Evolutionary conservation across 106 monocot species (phyloP).

Genomic region (Posidonia australis): DNA sequence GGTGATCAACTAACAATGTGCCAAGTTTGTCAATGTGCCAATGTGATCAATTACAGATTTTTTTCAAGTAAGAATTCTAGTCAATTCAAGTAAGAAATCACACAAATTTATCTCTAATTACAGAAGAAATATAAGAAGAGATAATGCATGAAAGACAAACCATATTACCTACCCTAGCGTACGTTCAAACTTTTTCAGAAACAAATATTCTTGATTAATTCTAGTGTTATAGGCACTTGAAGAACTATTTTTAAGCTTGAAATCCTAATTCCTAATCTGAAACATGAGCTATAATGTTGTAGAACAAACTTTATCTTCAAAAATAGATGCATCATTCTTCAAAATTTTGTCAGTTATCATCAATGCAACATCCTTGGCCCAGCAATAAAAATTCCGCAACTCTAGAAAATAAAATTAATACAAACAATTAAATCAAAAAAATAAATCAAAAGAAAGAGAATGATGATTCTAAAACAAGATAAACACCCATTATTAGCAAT

Average conservation of each 20-base stretch:
- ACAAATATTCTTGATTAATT: no score
- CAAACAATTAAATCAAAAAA: background rate
- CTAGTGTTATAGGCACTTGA: no score
- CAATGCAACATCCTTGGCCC: constrained; percentile 78
- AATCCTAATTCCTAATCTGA: constrained; percentile 91
- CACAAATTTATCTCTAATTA: no score
- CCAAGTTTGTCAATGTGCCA: no score
- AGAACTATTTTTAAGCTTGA: constrained; percentile 22
- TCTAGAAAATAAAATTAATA: no score
- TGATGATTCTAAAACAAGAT: no score
- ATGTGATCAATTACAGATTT: no score
- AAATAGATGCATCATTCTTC: constrained; percentile 17
- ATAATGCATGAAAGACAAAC: constrained; percentile 7
- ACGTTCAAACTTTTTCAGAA: no score
- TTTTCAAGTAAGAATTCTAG: no score
- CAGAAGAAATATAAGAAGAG: background rate
- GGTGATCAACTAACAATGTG: no score
- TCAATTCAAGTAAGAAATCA: no score
- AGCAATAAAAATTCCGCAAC: constrained; percentile 87
- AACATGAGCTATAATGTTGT: constrained; percentile 75
- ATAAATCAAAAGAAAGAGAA: background rate
- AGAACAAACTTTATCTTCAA: constrained; percentile 74
- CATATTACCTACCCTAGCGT: constrained; percentile 56
- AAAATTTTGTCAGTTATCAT: constrained; percentile 35
- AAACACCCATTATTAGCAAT: no score